Evolutionary conservation across 495 filamentous ascomycete species (phyloP), one percentile per base, ranked within the genome.

Genomic region (Delitschia confertaspora): DNA sequence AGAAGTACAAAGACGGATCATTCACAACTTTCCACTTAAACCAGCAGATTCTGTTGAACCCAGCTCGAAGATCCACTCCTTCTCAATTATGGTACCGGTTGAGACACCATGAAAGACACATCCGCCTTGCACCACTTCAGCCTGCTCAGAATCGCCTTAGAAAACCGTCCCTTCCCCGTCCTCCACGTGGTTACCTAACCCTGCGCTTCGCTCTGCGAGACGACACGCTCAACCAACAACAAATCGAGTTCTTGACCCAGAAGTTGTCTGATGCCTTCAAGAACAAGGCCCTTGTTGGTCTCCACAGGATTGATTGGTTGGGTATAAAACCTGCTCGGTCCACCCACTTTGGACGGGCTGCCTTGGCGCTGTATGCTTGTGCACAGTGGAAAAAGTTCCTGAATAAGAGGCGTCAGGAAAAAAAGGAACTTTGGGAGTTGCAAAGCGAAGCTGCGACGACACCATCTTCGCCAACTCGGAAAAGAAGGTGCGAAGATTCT

Each of bases 301-400:
- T 51, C 3, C 26, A 23, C 6, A 37, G 39, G 19, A 56, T 56
- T 20, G 47, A 56, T 18, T 56, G 52, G 52, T 13, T 56, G n/a
- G 47, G 49, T 7, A 21, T 53, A 9, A 47, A 47, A 22, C 42
- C 49, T 23, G 49, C 49, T 14, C 33, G 49, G 2, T 29, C 33
- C 17, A 53, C 49, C 6, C 49, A 46, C 27, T 47, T 53, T 20
- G 43, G 43, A 22, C 43, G 49, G 14, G 43, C 49, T 1, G 42
- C 49, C 4, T 21, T 53, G 32, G 49, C 43, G 2, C 36, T 53
- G 32, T 42, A 39, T 33, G 49, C 38, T 1, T 27, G 47, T 11
- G 26, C 42, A 2, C 42, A 53, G 25, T 53, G 49, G 49, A 53
- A 43, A 23, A 47, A 38, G 20, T 42, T 53, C 20, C 3, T 47